Conservation (phyloP, 2,329 filamentous ascomycete species). For the Fusarium verticillioides region DNA sequence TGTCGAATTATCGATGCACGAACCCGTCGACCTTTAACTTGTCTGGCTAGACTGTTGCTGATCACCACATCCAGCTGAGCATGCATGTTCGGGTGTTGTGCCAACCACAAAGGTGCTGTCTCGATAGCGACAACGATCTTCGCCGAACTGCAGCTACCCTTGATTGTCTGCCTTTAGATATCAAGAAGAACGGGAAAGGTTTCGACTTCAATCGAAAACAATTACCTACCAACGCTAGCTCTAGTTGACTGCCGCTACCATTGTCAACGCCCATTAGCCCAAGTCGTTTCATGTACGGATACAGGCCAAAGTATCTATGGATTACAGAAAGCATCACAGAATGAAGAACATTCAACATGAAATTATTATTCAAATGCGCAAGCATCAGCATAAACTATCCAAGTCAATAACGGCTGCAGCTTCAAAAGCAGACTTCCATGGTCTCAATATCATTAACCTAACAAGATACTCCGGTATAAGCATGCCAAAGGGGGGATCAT, state of each 20-base stretch:
- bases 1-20: constrained; percentile 12
- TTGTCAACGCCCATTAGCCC: not conserved
- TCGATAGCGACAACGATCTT: not conserved
- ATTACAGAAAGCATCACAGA: not conserved
- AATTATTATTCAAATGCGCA: constrained; percentile 14
- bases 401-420: constrained; percentile 20
- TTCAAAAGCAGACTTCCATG: constrained; percentile 10
- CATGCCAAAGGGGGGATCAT: constrained; percentile 24
- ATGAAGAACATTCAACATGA: not conserved
- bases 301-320: not conserved
- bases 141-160: not conserved
- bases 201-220: not conserved
- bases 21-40: not conserved
- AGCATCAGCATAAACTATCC: constrained; percentile 34
- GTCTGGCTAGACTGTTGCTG: not conserved
- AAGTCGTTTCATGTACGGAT: not conserved
- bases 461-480: constrained; percentile 37
- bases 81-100: constrained; percentile 8
- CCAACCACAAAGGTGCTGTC: constrained; percentile 5
- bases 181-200: constrained; percentile 14
- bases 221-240: not conserved
- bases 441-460: constrained; percentile 17
- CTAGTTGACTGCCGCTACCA: not conserved
- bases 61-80: constrained; percentile 33
- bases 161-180: not conserved